These are phyloP conservation scores for Isabelozyma gotoi DNA, from an alignment of 805 yeast species.

Conservation along the genomic window DNA sequence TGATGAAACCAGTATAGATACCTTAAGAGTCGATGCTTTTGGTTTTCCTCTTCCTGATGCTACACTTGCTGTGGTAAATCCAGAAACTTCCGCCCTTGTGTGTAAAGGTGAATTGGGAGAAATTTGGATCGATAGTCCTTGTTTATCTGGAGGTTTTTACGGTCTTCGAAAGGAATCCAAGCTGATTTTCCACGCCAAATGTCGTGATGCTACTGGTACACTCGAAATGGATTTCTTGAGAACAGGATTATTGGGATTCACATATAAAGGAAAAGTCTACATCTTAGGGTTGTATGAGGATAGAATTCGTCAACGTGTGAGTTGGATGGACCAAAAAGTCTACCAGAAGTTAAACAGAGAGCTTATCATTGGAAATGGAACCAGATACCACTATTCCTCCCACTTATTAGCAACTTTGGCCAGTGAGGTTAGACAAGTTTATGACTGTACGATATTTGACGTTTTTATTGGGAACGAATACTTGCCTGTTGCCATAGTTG, in stretches of 20 bases:
- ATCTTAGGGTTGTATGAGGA: slow-evolving; percentile 91
- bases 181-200: slow-evolving; percentile 77
- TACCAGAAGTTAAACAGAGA: slow-evolving; percentile 25
- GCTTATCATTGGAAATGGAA: slow-evolving; percentile 36
- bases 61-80: slow-evolving; percentile 89
- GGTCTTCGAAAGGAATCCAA: slow-evolving; percentile 65
- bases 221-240: slow-evolving; percentile 79
- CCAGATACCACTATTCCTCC: slow-evolving; percentile 77
- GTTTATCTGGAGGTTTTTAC: slow-evolving; percentile 88
- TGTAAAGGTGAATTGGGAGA: slow-evolving; percentile 86
- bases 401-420: slow-evolving; percentile 86
- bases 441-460: slow-evolving; percentile 92
- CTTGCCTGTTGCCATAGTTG: slow-evolving; percentile 82
- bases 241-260: slow-evolving; percentile 89
- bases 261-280: slow-evolving; percentile 82
- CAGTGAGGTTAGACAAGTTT: slow-evolving; percentile 73
- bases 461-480: slow-evolving; percentile 75
- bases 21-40: slow-evolving; percentile 79
- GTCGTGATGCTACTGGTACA: slow-evolving; percentile 68
- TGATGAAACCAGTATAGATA: slow-evolving; percentile 40
- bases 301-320: slow-evolving; percentile 73
- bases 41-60: slow-evolving; percentile 96
- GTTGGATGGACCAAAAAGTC: slow-evolving; percentile 59
- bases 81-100: slow-evolving; percentile 78
- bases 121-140: slow-evolving; percentile 95